Base-by-base conservation (phyloP, 2,329 filamentous ascomycete genomes). In the Torrubiellomyces zombiae region DNA sequence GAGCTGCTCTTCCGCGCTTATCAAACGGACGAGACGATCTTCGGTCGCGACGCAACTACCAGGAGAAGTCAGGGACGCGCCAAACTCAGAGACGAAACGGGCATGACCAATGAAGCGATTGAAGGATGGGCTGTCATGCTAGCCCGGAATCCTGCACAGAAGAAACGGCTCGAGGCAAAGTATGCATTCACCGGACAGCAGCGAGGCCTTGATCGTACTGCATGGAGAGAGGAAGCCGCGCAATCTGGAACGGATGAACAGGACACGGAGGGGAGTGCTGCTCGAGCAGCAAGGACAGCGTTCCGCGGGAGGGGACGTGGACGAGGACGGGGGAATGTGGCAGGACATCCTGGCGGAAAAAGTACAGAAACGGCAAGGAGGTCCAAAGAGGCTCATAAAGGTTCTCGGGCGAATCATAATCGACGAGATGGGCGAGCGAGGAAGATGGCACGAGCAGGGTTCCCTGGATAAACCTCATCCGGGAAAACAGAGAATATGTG, bases 111-210 rank as follows among this genome's bases (percentile, higher is more conserved):
- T 38, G 86, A 95, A 50, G 74, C 77, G 3, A 76, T 98, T 17
- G 89, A 95, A 50, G 89, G 89, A 5, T 98, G 86, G 85, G 81
- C 68, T 0, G 56, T 93, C 24, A 92, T 95, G 80, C 52, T 94
- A 6, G 55, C 59, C 9, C 66, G 85, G 16, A 76, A 86, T 38
- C 65, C 78, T 1, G 66, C 68, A 38, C 65, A 75, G 31, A 56
- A 75, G 45, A 66, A 68, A 28, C 62, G 67, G 28, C 52, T 95
- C 21, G 80, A 93, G 48, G 63, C 63, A 25, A 75, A 71, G 41
- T 77, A 75, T 38, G 57, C 64, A 11, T 80, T 78, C 34, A 56
- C 59, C 9, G 78, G 77, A 2, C 50, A 63, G 28, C 82, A 92
- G 48, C 55, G 52, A 2, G 62, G 71, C 28, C 37, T 92, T 12